A percentile compares a stretch with the other conserved stretches of the same genome.
Evolutionary conservation across 2,329 filamentous ascomycete species (phyloP).

Genomic region (Colletotrichum zoysiae): DNA sequence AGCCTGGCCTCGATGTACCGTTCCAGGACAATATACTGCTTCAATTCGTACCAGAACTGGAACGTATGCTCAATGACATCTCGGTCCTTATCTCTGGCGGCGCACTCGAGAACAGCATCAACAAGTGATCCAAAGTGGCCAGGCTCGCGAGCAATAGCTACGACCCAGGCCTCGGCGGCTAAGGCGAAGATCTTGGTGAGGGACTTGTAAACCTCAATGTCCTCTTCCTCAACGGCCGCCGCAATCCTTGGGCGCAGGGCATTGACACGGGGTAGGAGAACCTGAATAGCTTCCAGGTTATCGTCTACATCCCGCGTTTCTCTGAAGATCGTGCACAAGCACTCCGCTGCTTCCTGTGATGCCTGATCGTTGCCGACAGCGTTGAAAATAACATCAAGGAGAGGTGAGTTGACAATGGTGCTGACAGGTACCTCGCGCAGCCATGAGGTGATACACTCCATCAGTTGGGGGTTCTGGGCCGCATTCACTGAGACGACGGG

Average conservation of each 20-base stretch:
- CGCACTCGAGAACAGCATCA: slow-evolving; percentile 92
- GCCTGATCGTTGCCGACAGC: slow-evolving; percentile 82
- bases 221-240: slow-evolving; percentile 81
- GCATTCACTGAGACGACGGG: slow-evolving; percentile 69
- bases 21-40: slow-evolving; percentile 93
- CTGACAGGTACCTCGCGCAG: slow-evolving; percentile 89
- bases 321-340: slow-evolving; percentile 89
- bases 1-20: slow-evolving; percentile 86
- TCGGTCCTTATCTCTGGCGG: slow-evolving; percentile 85
- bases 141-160: slow-evolving; percentile 89
- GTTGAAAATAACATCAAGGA: slow-evolving; percentile 84
- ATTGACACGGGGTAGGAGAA: slow-evolving; percentile 85
- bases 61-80: slow-evolving; percentile 96
- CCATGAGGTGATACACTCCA: slow-evolving; percentile 98
- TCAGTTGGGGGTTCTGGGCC: slow-evolving; percentile 86
- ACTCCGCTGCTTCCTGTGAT: slow-evolving; percentile 91
- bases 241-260: slow-evolving; percentile 81
- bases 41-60: slow-evolving; percentile 97
- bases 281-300: slow-evolving; percentile 82
- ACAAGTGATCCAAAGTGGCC: slow-evolving; percentile 85
- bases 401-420: slow-evolving; percentile 85
- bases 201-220: slow-evolving; percentile 87
- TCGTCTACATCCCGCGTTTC: slow-evolving; percentile 97
- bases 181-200: slow-evolving; percentile 92
- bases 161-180: slow-evolving; percentile 93